Evolutionary conservation across 2,329 filamentous ascomycete genomes (phyloP).

Genomic region (Aspergillus eucalypticola): DNA sequence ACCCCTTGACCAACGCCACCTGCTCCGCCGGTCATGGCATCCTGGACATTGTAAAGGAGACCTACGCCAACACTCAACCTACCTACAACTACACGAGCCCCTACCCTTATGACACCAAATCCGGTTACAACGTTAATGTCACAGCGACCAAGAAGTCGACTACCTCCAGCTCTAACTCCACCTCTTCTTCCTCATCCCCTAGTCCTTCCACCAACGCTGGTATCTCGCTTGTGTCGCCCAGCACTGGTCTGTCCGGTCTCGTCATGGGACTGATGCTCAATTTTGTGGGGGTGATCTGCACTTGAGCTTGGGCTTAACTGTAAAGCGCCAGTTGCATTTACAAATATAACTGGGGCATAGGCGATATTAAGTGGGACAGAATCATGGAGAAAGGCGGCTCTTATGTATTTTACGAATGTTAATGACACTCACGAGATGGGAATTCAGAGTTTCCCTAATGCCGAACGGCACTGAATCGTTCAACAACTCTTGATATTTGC

Average conservation of each 20-base stretch:
- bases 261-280: slow-evolving; percentile 19
- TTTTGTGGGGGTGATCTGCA: slow-evolving; percentile 3
- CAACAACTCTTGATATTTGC: no score
- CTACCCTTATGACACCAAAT: slow-evolving; percentile 31
- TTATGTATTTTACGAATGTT: slow-evolving; percentile 3
- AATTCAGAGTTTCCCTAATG: background rate
- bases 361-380: background rate
- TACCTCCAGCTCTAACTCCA: background rate
- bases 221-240: slow-evolving; percentile 14
- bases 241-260: slow-evolving; percentile 15
- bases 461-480: background rate
- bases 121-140: slow-evolving; percentile 31
- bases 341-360: background rate
- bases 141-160: slow-evolving; percentile 27
- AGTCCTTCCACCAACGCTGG: slow-evolving; percentile 15
- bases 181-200: slow-evolving; percentile 15
- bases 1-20: slow-evolving; percentile 28
- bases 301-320: background rate
- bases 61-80: slow-evolving; percentile 28
- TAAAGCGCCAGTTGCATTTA: background rate
- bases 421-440: background rate
- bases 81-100: slow-evolving; percentile 40
- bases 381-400: background rate
- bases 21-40: slow-evolving; percentile 41
- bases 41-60: slow-evolving; percentile 35